phyloP scores from a whole-genome alignment of 495 filamentous ascomycete species.

The Podospora comata region DNA sequence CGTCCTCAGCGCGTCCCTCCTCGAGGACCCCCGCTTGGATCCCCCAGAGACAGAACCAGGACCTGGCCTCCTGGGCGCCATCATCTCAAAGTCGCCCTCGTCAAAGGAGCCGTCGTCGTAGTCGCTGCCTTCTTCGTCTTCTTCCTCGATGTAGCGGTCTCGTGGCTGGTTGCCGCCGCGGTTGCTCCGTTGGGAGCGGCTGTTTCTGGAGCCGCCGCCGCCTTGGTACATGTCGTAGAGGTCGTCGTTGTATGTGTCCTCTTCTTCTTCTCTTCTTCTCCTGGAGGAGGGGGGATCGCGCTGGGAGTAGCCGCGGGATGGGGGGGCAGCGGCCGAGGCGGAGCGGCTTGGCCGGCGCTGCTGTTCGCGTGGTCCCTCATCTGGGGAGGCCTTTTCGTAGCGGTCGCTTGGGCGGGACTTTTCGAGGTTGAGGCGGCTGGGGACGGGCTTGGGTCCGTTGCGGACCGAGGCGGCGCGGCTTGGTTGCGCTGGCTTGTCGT shows the following conservation, averaged over 20 bases:
- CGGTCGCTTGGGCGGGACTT: slow-evolving; percentile 43
- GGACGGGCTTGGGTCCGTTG: slow-evolving; percentile 52
- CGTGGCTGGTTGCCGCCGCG: slow-evolving; percentile 38
- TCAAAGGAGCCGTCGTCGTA: slow-evolving; percentile 67
- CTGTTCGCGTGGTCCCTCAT: slow-evolving; percentile 28
- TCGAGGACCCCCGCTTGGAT: slow-evolving; percentile 42
- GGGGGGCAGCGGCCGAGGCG: slow-evolving; percentile 35
- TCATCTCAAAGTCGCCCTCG: slow-evolving; percentile 81
- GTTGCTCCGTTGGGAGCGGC: slow-evolving; percentile 30
- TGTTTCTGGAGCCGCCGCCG: slow-evolving; percentile 36
- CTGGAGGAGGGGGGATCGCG: slow-evolving; percentile 30
- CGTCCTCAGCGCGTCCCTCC: slow-evolving; percentile 51
- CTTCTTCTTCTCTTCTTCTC: slow-evolving; percentile 49
- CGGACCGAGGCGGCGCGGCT: slow-evolving; percentile 54
- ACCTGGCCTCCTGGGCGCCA: slow-evolving; percentile 48
- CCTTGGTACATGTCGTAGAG: slow-evolving; percentile 66
- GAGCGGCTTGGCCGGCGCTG: slow-evolving; percentile 38
- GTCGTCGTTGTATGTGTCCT: slow-evolving; percentile 63
- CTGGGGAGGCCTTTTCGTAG: slow-evolving; percentile 50
- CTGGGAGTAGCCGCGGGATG: slow-evolving; percentile 51
- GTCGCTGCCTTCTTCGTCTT: slow-evolving; percentile 66
- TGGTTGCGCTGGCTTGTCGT: slow-evolving; percentile 54
- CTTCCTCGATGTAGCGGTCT: slow-evolving; percentile 67
- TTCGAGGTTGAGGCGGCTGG: slow-evolving; percentile 54
- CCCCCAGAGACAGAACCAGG: slow-evolving; percentile 37